These are phyloP conservation scores for Crucibulum parvulum DNA, from an alignment of 1,284 basidiomycete species.

Conservation along the genomic window DNA sequence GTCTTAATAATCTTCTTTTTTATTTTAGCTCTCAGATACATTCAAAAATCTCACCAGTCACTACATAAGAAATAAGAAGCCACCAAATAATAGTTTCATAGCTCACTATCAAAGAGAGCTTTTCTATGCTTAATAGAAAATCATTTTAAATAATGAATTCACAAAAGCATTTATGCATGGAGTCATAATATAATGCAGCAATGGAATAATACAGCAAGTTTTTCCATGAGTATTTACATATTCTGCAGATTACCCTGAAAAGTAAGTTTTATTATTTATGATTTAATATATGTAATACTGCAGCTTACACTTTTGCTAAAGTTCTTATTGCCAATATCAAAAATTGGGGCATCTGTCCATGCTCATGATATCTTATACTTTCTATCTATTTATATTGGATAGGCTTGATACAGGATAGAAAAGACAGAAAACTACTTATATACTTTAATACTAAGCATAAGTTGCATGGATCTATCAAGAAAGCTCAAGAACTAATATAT, in stretches of 20 bases:
- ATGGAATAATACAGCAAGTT: conserved; percentile 22
- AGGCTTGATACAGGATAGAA: not conserved
- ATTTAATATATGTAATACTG: too few species aligned
- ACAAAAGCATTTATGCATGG: conserved; percentile 30
- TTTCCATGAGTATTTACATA: conserved; percentile 32
- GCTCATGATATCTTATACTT: not conserved
- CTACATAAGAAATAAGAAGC: not conserved
- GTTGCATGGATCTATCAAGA: not conserved
- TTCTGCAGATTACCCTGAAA: conserved; percentile 37
- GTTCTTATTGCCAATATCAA: not conserved
- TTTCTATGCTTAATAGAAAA: conserved; percentile 18
- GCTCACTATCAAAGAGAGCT: conserved; percentile 16
- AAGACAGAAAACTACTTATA: too few species aligned
- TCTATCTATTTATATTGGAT: not conserved
- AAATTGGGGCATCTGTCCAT: not conserved
- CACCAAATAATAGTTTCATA: not conserved
- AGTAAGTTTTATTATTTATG: conserved; percentile 16
- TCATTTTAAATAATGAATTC: conserved; percentile 22
- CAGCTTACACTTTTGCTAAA: not conserved
- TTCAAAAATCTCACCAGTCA: conserved; percentile 6
- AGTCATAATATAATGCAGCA: conserved; percentile 24
- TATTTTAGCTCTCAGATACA: conserved; percentile 8
- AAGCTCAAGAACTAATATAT: conserved; percentile 8
- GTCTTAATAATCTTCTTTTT: not conserved
- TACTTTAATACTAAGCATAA: too few species aligned